phyloP scores from a whole-genome alignment of 805 yeast genomes.

The Zygoascus flipseniorum region DNA sequence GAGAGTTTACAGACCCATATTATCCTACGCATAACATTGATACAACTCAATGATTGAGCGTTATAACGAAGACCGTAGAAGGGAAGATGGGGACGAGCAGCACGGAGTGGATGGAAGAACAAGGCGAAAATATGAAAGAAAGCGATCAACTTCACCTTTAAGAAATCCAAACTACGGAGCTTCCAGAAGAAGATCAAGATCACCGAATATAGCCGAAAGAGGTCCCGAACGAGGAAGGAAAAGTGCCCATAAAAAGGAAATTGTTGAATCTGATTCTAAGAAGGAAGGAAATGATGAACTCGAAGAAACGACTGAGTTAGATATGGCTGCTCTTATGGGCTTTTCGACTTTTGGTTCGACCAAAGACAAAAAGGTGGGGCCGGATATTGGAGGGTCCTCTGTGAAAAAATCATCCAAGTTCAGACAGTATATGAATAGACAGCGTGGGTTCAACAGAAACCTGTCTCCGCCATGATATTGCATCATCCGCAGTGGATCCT shows the following conservation, averaged over 20 bases:
- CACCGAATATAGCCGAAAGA: background rate
- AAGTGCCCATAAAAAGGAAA: background rate
- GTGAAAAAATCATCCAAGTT: constrained; percentile 26
- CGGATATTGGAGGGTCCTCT: constrained; percentile 29
- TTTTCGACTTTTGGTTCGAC: constrained; percentile 34
- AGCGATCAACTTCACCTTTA: background rate
- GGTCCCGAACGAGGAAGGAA: background rate
- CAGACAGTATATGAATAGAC: constrained; percentile 37
- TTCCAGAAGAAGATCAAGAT: background rate
- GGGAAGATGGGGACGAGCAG: background rate
- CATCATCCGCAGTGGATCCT: too few relatives aligned
- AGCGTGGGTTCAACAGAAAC: constrained; percentile 33
- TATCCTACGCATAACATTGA: background rate
- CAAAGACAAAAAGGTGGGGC: constrained; percentile 32
- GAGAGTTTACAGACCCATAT: too few relatives aligned
- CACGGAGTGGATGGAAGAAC: background rate
- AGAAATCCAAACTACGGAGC: background rate
- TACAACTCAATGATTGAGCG: background rate
- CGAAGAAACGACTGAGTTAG: constrained; percentile 10
- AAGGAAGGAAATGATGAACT: background rate
- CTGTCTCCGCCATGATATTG: constrained; percentile 21
- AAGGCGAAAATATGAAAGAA: background rate
- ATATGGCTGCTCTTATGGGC: constrained; percentile 36
- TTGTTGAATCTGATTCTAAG: background rate
- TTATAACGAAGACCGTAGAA: background rate